Percentiles rank a stretch among this genome's conserved stretches.
Conservation (phyloP, 345 rosid species). For the Triadica sebifera region DNA sequence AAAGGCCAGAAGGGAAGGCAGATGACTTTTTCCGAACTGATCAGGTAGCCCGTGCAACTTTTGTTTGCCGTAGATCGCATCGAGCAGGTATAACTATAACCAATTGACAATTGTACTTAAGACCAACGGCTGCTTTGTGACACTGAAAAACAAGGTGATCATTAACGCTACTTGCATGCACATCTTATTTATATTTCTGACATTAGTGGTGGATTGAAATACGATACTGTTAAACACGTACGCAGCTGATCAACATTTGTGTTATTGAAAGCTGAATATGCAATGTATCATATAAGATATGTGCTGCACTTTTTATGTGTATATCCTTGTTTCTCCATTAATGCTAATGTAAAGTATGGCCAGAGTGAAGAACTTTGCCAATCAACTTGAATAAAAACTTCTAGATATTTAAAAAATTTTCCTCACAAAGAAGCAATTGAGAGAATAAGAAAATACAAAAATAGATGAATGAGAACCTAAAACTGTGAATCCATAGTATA, state of each 20-base stretch:
- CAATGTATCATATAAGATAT: no score
- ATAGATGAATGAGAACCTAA: not conserved
- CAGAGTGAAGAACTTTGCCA: not conserved
- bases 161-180: not conserved
- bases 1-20: constrained; percentile 50
- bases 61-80: not conserved
- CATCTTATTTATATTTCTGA: not conserved
- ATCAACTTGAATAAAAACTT: not conserved
- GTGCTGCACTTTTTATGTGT: not conserved
- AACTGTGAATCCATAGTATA: not conserved
- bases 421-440: not conserved
- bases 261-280: not conserved
- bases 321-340: not conserved
- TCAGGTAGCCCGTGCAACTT: not conserved
- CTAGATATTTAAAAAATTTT: no score
- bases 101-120: no score
- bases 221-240: not conserved
- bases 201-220: not conserved
- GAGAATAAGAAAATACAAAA: not conserved
- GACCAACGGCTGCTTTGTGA: not conserved
- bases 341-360: not conserved
- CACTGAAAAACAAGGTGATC: not conserved
- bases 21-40: constrained; percentile 11
- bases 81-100: not conserved
- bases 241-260: not conserved